Evolutionary conservation across 768 basidiomycete genomes (phyloP).

Genomic region (Glaciozyma martinii): DNA sequence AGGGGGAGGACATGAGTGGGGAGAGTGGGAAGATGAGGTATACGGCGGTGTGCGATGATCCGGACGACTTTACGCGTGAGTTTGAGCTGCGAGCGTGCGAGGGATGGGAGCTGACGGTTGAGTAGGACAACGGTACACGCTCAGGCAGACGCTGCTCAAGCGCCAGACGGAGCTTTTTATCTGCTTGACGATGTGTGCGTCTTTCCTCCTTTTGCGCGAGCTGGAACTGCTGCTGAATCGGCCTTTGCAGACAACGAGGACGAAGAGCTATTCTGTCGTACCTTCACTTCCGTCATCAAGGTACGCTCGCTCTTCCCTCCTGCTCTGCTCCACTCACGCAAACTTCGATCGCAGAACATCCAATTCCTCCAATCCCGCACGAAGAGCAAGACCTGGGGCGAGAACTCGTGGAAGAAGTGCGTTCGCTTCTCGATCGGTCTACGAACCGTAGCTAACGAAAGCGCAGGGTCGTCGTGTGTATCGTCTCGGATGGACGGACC

Average conservation of each 20-base stretch:
- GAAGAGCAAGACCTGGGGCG: constrained; percentile 41
- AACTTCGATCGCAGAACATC: constrained; percentile 35
- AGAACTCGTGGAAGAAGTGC: constrained; percentile 40
- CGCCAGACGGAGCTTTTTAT: constrained; percentile 84
- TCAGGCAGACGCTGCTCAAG: constrained; percentile 70
- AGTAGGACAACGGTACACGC: constrained; percentile 19
- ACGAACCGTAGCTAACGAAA: background rate
- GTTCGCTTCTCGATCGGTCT: background rate
- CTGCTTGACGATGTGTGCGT: constrained; percentile 77
- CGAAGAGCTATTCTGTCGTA: constrained; percentile 37
- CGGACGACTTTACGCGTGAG: constrained; percentile 19
- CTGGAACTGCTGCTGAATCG: background rate
- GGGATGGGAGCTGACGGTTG: background rate
- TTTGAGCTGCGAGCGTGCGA: background rate
- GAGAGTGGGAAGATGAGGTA: constrained; percentile 47
- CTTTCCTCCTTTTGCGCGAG: background rate
- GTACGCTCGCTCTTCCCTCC: background rate
- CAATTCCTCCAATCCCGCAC: constrained; percentile 39
- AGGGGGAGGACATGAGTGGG: constrained; percentile 48
- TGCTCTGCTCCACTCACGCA: background rate
- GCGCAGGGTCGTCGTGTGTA: constrained; percentile 42
- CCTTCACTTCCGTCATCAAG: constrained; percentile 34
- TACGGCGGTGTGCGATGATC: constrained; percentile 11
- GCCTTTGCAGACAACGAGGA: constrained; percentile 58
- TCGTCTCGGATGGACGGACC: constrained; percentile 42